phyloP scores from a whole-genome alignment of 805 yeast genomes.

The Priceomyces medius region DNA sequence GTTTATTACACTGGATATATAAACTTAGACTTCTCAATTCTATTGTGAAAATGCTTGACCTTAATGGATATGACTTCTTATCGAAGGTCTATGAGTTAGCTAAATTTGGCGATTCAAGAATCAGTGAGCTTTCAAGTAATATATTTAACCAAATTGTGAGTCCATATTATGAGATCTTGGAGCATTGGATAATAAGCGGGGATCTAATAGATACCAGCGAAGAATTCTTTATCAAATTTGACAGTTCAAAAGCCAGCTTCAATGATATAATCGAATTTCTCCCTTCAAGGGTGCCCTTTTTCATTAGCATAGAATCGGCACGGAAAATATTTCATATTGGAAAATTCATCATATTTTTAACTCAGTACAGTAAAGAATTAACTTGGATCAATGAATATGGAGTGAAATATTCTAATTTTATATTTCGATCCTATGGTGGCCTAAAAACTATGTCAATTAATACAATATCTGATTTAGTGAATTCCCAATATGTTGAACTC shows the following conservation, averaged over 20 bases:
- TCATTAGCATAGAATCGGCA: constrained; percentile 37
- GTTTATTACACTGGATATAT: constrained; percentile 51
- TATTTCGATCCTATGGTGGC: constrained; percentile 32
- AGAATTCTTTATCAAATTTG: constrained; percentile 60
- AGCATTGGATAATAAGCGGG: constrained; percentile 71
- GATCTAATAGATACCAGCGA: constrained; percentile 50
- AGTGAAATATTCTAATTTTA: constrained; percentile 27
- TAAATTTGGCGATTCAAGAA: constrained; percentile 61
- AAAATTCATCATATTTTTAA: constrained; percentile 62
- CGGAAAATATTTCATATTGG: constrained; percentile 65
- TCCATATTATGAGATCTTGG: constrained; percentile 62
- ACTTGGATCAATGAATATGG: constrained; percentile 57
- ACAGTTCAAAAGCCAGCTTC: constrained; percentile 26
- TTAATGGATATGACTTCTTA: constrained; percentile 52
- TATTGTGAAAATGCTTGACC: constrained; percentile 35
- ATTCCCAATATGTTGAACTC: constrained; percentile 51
- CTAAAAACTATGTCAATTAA: constrained; percentile 33
- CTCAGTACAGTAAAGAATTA: constrained; percentile 62
- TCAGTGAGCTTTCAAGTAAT: constrained; percentile 41
- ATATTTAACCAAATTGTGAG: constrained; percentile 47
- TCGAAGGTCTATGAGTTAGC: constrained; percentile 50
- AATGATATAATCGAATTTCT: constrained; percentile 33
- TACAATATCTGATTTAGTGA: constrained; percentile 32
- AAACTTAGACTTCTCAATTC: constrained; percentile 57
- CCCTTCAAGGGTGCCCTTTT: constrained; percentile 46